Conservation (phyloP, 345 rosid species). For the Hibiscus mutabilis region DNA sequence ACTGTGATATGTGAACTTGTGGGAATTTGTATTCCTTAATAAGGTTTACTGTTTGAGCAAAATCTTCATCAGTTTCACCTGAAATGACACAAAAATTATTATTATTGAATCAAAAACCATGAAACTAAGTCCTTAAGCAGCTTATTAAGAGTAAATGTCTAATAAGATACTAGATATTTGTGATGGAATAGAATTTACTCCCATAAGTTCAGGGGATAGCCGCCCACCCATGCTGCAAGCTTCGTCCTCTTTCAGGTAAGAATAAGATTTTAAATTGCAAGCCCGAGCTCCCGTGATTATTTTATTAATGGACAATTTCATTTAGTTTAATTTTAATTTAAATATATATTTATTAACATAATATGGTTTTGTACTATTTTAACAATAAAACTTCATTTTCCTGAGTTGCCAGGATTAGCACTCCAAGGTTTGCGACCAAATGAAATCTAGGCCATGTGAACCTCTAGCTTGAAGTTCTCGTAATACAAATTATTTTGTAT, state of each 20-base stretch:
- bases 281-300: neutral
- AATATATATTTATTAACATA: neutral
- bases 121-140: neutral
- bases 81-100: constrained; percentile 13
- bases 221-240: too few relatives aligned
- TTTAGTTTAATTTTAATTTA: neutral
- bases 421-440: neutral
- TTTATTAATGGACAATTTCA: neutral
- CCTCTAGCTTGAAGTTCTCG: neutral
- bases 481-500: neutral
- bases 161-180: neutral
- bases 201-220: too few relatives aligned
- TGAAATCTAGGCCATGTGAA: neutral
- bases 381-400: neutral
- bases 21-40: constrained; percentile 67
- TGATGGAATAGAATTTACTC: neutral
- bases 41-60: constrained; percentile 65
- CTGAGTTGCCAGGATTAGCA: neutral
- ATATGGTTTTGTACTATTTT: neutral
- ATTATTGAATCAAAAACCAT: neutral
- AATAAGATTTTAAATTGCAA: neutral
- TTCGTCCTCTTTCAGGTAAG: neutral
- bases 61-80: constrained; percentile 95
- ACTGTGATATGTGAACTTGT: constrained; percentile 59
- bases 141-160: neutral